Percentiles rank a stretch among this genome's conserved stretches.
These are phyloP conservation scores for Debaryomyces robertsiae DNA, from an alignment of 1,139 yeast species.

Conservation along the genomic window DNA sequence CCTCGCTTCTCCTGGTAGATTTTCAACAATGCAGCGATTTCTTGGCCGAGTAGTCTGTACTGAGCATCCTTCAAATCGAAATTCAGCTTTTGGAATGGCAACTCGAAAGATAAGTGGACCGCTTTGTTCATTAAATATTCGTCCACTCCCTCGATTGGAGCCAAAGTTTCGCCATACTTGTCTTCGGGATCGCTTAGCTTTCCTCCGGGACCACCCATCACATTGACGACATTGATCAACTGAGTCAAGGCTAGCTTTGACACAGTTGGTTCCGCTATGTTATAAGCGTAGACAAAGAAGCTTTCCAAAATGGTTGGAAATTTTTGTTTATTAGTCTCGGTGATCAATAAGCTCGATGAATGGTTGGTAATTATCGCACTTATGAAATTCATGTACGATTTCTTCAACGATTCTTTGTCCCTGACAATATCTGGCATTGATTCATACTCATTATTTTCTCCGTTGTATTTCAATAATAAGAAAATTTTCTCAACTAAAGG, in stretches of 20 bases:
- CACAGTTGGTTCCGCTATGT: conserved; percentile 53
- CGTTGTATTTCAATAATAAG: conserved; percentile 43
- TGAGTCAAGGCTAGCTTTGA: conserved; percentile 74
- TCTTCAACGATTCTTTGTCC: conserved; percentile 64
- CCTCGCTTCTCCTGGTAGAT: conserved; percentile 51
- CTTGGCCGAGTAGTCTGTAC: conserved; percentile 71
- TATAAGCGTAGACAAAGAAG: conserved; percentile 67
- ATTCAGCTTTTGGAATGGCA: conserved; percentile 70
- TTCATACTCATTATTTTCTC: conserved; percentile 22
- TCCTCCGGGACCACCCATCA: conserved; percentile 66
- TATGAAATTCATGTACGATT: conserved; percentile 68
- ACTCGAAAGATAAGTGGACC: conserved; percentile 71
- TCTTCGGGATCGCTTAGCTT: conserved; percentile 57
- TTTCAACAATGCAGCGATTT: conserved; percentile 70
- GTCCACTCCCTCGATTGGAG: conserved; percentile 70
- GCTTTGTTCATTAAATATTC: conserved; percentile 68
- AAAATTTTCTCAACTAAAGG: conserved; percentile 75
- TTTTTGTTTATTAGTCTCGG: conserved; percentile 62
- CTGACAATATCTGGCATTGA: conserved; percentile 54
- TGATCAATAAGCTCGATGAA: conserved; percentile 73
- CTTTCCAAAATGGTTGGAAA: conserved; percentile 67
- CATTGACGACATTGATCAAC: conserved; percentile 63
- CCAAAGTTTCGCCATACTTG: conserved; percentile 54
- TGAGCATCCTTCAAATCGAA: conserved; percentile 79
- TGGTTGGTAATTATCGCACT: conserved; percentile 75